Evolutionary conservation across 2,329 filamentous ascomycete species (phyloP), one percentile per base, ranked within the genome.

Genomic region (Aspergillus sp.): DNA sequence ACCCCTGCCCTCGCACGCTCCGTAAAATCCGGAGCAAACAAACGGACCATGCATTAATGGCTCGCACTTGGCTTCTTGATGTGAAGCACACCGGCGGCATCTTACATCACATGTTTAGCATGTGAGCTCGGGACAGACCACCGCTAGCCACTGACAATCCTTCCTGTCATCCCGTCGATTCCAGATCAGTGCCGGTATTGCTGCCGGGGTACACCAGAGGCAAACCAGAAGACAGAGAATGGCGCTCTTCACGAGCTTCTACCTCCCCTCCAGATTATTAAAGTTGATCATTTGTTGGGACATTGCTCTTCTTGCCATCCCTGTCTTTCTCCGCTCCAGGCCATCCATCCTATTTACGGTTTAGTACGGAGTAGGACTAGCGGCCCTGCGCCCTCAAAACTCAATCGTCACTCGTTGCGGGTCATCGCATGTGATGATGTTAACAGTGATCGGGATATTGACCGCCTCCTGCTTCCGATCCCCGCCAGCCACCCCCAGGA

Each of bases 361-460:
- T 19, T 19, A 19, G 19, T 19, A 19, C 19, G 19, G 19, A 19
- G 19, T 19, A 19, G 19, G 19, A 19, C 22, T 56, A 52, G 58
- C 25, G 23, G 34, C 34, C 9, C 31, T 48, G 23, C 8, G 49
- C 51, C 58, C 31, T 31, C n/a, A 13, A 54, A 61, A 61, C 59
- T 61, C 59, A 61, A 61, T 61, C 59, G 46, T 7, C 19, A 19
- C 19, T 19, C 19, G 19, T 19, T 19, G 31, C 49, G 46, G 53
- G 50, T n/a, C 46, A 19, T 57, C 30, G 53, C 61, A 63, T 63
- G 61, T 63, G 61, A 63, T 63, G 19, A 19, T 19, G 19, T 19
- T 1, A 19, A 19, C 2, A 19, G 19, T 19, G 19, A 19, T 19
- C 19, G 19, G 19, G 19, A 19, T 19, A 19, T 19, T 19, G 19